Conservation (phyloP, 1,284 basidiomycete species). For the Schizophyllum amplum region DNA sequence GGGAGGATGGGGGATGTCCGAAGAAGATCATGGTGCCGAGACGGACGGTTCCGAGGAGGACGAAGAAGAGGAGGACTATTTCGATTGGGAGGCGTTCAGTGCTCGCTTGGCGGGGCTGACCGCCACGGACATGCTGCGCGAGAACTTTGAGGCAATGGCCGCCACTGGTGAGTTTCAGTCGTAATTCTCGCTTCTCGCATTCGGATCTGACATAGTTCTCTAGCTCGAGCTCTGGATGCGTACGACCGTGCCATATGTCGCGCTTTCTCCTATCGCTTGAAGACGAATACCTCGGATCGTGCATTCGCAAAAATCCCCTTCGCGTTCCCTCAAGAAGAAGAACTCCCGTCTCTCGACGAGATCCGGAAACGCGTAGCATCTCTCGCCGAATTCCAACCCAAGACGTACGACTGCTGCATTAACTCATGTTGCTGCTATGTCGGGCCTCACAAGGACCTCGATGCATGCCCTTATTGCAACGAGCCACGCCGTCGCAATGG, state of each 20-base stretch:
- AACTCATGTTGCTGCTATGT: constrained; percentile 24
- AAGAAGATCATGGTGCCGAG: background rate
- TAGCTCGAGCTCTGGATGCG: background rate
- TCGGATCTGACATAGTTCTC: background rate
- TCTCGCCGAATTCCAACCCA: constrained; percentile 21
- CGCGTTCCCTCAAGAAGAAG: constrained; percentile 12
- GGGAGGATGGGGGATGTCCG: no score
- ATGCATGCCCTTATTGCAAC: constrained; percentile 22
- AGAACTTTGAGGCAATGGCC: background rate
- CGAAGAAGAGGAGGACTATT: constrained; percentile 5
- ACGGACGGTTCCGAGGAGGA: background rate
- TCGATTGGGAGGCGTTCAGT: background rate
- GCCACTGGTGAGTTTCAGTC: background rate
- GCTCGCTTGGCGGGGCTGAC: background rate
- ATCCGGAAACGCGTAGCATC: constrained; percentile 10
- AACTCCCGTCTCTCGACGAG: constrained; percentile 9
- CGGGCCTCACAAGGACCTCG: constrained; percentile 15
- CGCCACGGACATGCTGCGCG: background rate
- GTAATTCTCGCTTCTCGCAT: background rate
- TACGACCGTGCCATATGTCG: constrained; percentile 15
- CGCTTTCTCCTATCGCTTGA: constrained; percentile 18
- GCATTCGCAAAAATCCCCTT: constrained; percentile 14
- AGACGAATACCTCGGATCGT: constrained; percentile 15
- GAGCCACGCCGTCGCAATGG: constrained; percentile 18
- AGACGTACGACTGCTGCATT: constrained; percentile 24